phyloP scores from a whole-genome alignment of 2,329 filamentous ascomycete species.

The Colletotrichum abscissum region DNA sequence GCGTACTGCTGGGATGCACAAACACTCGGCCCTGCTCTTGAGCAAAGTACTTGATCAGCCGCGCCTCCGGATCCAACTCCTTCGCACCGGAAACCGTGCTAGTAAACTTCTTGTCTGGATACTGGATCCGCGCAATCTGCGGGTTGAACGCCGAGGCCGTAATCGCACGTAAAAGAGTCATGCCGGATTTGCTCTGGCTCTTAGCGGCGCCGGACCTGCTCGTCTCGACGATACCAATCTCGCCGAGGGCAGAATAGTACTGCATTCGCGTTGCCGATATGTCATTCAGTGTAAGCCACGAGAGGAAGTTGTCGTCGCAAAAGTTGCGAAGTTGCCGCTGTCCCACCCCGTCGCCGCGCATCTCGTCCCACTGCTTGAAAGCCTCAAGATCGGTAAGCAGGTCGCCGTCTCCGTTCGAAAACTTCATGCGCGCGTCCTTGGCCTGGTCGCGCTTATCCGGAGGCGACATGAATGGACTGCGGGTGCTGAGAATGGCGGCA shows the following conservation, averaged over 20 bases:
- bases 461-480: conserved; percentile 87
- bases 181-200: conserved; percentile 45
- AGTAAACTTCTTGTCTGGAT: conserved; percentile 96
- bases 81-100: conserved; percentile 88
- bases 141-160: conserved; percentile 82
- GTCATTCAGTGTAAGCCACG: conserved; percentile 84
- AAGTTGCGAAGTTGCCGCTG: conserved; percentile 77
- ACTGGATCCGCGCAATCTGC: conserved; percentile 90
- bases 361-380: conserved; percentile 83
- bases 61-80: conserved; percentile 91
- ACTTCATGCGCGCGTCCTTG: conserved; percentile 79
- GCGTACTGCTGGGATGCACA: conserved; percentile 87
- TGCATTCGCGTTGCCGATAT: conserved; percentile 89
- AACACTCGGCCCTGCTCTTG: conserved; percentile 90
- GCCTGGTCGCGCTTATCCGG: conserved; percentile 85
- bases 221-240: conserved; percentile 80
- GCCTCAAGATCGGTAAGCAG: conserved; percentile 88
- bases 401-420: conserved; percentile 84
- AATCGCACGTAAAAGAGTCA: conserved; percentile 72
- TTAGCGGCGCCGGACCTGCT: conserved; percentile 35
- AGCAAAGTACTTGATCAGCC: conserved; percentile 92
- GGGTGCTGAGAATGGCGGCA: conserved; percentile 90
- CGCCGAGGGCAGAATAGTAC: conserved; percentile 86
- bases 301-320: conserved; percentile 89
- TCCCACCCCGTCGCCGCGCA: conserved; percentile 67